Base-by-base conservation (phyloP, 257 asterid species). In the Scutellaria galericulata region DNA sequence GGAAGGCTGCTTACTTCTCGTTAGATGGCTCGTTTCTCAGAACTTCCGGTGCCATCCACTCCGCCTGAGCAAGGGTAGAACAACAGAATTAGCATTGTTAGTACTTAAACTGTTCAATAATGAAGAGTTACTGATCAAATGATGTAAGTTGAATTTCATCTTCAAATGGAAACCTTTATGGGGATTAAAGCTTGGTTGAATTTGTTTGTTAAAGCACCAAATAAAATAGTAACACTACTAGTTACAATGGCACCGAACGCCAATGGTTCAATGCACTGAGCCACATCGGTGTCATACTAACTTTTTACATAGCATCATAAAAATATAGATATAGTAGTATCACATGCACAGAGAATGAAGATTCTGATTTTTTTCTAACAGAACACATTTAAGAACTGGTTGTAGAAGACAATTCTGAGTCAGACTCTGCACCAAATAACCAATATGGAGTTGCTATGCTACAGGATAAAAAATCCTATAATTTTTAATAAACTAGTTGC, bases 31-130 rank as follows among this genome's bases (percentile, higher is more conserved):
- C 99, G 57, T 95, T 95, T 86, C 99, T 81, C 81, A 95, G 87
- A 73, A 95, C 99, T 88, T 95, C 99, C 14, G 99, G 99, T 59
- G 99, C 99, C 99, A 95, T 95, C 99, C 99, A 95, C 84, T 95
- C 99, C 51, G 99, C 99, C 99, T 95, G 90, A 78, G 61, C 81
- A 72, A 75, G 62, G 57, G 69, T 18, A 78, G 78, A 52, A 81
- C 61, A 53, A 71, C 77, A 77, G 63, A 57, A 52, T 80, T 61
- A 77, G 70, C 9, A 55, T 27, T 12, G 47, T 18, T 53, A 24
- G 67, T 41, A 27, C 48, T 55, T 27, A 65, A 56, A 35, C 20
- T 11, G 41, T 55, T 47, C 53, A 71, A 7, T 55, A 56, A 7
- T 41, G 39, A 52, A 65, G 67, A 62, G 37, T 31, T 31, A 31